Percentiles rank a stretch among this genome's conserved stretches.
These are phyloP conservation scores for Firmiana major DNA, from an alignment of 345 rosid species.

Conservation along the genomic window DNA sequence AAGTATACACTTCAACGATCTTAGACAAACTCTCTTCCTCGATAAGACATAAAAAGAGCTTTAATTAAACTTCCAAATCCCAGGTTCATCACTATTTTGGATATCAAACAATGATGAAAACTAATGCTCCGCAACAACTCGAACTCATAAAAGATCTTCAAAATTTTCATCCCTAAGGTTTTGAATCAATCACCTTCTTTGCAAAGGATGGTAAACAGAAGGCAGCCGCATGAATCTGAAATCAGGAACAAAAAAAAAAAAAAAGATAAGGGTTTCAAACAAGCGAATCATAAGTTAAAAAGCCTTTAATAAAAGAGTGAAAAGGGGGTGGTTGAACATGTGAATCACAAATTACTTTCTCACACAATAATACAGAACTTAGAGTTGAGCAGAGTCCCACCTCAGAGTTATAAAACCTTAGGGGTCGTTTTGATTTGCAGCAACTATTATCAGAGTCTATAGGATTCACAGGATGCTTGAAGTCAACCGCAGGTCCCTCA, in stretches of 20 bases:
- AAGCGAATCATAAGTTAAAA: background rate
- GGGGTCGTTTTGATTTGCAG: conserved; percentile 43
- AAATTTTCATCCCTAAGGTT: conserved; percentile 30
- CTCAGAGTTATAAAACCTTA: conserved; percentile 82
- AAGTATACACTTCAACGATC: conserved; percentile 15
- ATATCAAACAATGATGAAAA: conserved; percentile 9
- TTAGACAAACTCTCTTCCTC: conserved; percentile 5
- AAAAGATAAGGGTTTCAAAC: background rate
- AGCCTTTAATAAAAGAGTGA: background rate
- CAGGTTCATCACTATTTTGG: conserved; percentile 8
- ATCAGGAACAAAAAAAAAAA: background rate
- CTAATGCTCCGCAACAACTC: background rate
- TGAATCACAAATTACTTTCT: background rate
- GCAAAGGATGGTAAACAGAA: conserved; percentile 94
- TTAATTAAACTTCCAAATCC: conserved; percentile 23
- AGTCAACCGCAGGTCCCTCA: conserved; percentile 83
- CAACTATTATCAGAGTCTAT: conserved; percentile 44
- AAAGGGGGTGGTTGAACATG: background rate
- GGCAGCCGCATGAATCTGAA: conserved; percentile 88
- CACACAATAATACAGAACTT: background rate
- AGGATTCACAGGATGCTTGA: conserved; percentile 77
- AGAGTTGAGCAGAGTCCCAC: conserved; percentile 26
- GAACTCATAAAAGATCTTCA: conserved; percentile 1
- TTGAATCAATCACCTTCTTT: conserved; percentile 73
- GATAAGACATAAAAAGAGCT: conserved; percentile 5